Base-by-base conservation (phyloP, 495 filamentous ascomycete species). In the Trichoderma orchidacearum region DNA sequence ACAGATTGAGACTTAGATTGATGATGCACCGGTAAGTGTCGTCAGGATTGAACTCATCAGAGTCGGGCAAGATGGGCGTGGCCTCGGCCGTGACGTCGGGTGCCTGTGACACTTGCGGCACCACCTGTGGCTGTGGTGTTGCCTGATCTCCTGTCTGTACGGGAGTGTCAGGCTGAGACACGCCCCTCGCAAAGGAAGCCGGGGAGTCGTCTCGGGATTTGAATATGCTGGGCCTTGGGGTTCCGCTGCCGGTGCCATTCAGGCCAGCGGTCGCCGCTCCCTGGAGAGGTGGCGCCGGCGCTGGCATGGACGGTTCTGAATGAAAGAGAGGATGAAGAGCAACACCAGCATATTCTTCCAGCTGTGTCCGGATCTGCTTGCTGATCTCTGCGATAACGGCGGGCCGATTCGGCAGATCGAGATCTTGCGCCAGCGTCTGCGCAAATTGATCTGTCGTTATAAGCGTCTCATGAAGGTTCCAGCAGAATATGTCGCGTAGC, bases 391-490 rank as follows among this genome's bases (percentile, higher is more conserved):
- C 71, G 8, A 85, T 84, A 57, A 87, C 75, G 18, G 76, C 72
- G 17, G 75, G 74, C 0, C 81, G 75, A 51, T 86, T 83, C 7
- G 94, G 92, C 38, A 99, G 82, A 64, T 99, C 94, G 51, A 97
- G 80, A 66, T 99, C 93, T 60, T 94, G 88, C 30, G 95, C 90
- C 58, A 96, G 85, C n/a, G 76, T 80, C 56, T 84, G 78, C 4
- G 93, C 94, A 69, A 97, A 99, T 61, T 92, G 85, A 65, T 99
- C 93, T 3, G 93, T 95, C 0, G 93, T 99, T 11, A 91, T 86
- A 30, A 96, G 72, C 1, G 87, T 87, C 72, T 99, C 93, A 69
- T 97, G 90, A 9, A 99, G 76, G 65, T 99, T 99, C 93, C 93
- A 99, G 25, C 97, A 70, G 64, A 99, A 96, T 27, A 84, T 86